These are phyloP conservation scores for Monilinia laxa DNA, from an alignment of 2,329 filamentous ascomycete genomes.

Conservation along the genomic window DNA sequence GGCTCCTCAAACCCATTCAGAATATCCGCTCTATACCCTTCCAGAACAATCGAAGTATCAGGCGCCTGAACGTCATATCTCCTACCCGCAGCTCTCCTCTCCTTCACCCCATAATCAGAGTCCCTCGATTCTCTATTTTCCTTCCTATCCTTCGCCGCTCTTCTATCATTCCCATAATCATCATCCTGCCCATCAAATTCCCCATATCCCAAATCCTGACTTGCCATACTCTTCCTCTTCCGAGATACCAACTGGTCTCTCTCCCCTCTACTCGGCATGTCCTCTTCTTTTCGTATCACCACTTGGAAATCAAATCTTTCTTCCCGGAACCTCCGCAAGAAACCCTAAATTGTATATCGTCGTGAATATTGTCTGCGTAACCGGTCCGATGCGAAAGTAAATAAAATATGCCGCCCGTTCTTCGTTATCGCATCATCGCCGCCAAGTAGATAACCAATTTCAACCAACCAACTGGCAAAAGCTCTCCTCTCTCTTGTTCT, in stretches of 20 bases:
- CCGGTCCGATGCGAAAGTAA: not conserved
- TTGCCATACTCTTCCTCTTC: slow-evolving; percentile 16
- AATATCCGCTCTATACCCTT: slow-evolving; percentile 59
- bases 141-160: slow-evolving; percentile 4
- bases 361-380: not conserved
- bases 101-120: slow-evolving; percentile 13
- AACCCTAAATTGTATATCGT: not conserved
- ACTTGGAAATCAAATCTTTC: not conserved
- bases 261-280: slow-evolving; percentile 17
- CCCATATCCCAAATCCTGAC: slow-evolving; percentile 14
- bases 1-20: slow-evolving; percentile 55
- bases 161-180: slow-evolving; percentile 6
- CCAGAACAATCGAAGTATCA: slow-evolving; percentile 48
- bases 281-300: slow-evolving; percentile 1
- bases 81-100: not conserved
- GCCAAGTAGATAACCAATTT: not conserved
- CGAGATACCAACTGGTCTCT: not conserved
- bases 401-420: not conserved
- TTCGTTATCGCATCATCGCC: slow-evolving; percentile 21
- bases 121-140: slow-evolving; percentile 16
- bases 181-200: slow-evolving; percentile 6
- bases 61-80: slow-evolving; percentile 22
- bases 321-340: not conserved
- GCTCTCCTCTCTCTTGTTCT: too few species aligned
- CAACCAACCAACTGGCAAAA: not conserved